Evolutionary conservation across 208 protist genomes (phyloP), one percentile per base, ranked within the genome.

Genomic region (Lotmaria passim): DNA sequence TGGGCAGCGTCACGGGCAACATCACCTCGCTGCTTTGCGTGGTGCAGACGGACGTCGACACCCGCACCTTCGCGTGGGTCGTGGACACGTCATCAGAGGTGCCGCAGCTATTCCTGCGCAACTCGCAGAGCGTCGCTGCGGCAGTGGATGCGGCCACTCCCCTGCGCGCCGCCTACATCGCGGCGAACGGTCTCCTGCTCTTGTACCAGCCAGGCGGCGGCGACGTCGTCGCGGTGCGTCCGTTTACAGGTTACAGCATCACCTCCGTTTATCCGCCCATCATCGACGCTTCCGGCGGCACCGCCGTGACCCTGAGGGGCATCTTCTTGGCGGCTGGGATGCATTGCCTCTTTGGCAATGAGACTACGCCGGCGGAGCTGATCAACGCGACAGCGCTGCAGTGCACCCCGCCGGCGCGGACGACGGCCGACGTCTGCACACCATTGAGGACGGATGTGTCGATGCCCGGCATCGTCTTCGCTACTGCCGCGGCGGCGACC

Each of bases 231-330:
- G 7, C n/a, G 12, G 4, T 73, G 15, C 23, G 28, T 23, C 43
- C 60, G 2, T 70, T 70, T 44, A 71, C 76, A 31, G 39, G 66
- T 11, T 87, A 75, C 47, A 69, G 36, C 30, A 69, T 82, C 1
- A 55, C 46, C 0, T 59, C 59, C 12, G 26, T 85, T 10, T 34
- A 56, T 2, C 75, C 83, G 15, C 15, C 2, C 30, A 46, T 68
- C n/a, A 64, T 58, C 2, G 75, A 80, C 43, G 52, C 36, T 2
- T 10, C 47, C 6, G 82, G 74, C 7, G 69, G 58, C 6, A 73
- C 73, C 21, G 6, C 41, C 1, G 15, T 87, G 31, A 78, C 63
- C 0, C 60, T 87, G 10, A 38, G 1, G 3, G 83, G 83, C 8
- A 65, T 78, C 28, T 68, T 61, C 15, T 74, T 88, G 26, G 19